phyloP scores from a whole-genome alignment of 192 early-diverging fungal species.

The Coemansia sp. region DNA sequence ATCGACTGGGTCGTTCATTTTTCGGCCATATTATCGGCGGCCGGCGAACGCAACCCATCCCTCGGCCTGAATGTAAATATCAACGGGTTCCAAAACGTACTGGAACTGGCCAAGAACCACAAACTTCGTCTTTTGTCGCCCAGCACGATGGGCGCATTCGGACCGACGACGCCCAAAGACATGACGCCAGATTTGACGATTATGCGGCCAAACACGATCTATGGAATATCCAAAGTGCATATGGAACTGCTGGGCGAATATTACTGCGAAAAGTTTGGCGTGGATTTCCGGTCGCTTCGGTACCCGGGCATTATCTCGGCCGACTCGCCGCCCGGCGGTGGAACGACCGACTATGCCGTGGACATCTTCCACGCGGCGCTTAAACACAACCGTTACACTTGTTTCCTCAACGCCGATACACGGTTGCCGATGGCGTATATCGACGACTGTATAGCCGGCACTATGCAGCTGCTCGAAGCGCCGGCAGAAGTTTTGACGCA shows the following conservation, averaged over 20 bases:
- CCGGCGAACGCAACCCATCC: slow-evolving; percentile 63
- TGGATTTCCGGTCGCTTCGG: slow-evolving; percentile 65
- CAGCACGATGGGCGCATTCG: slow-evolving; percentile 70
- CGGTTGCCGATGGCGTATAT: slow-evolving; percentile 69
- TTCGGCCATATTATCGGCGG: slow-evolving; percentile 66
- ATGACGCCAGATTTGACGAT: slow-evolving; percentile 63
- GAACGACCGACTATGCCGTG: slow-evolving; percentile 69
- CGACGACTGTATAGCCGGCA: slow-evolving; percentile 65
- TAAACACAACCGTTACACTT: slow-evolving; percentile 57
- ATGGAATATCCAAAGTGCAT: slow-evolving; percentile 68
- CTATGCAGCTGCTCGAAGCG: slow-evolving; percentile 59
- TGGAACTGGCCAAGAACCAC: slow-evolving; percentile 62
- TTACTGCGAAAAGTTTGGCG: slow-evolving; percentile 62
- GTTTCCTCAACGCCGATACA: slow-evolving; percentile 60
- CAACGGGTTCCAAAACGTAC: slow-evolving; percentile 65
- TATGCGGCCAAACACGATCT: slow-evolving; percentile 69
- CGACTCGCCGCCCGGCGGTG: slow-evolving; percentile 67
- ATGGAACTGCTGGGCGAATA: slow-evolving; percentile 69
- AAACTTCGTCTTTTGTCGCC: slow-evolving; percentile 60
- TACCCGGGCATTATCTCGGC: slow-evolving; percentile 68
- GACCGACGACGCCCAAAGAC: slow-evolving; percentile 63
- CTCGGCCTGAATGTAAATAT: slow-evolving; percentile 64
- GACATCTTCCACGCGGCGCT: slow-evolving; percentile 69
- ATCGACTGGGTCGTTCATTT: slow-evolving; percentile 70
- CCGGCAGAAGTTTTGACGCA: slow-evolving; percentile 56